Evolutionary conservation across 345 rosid genomes (phyloP).

Genomic region (Microthlaspi erraticum): DNA sequence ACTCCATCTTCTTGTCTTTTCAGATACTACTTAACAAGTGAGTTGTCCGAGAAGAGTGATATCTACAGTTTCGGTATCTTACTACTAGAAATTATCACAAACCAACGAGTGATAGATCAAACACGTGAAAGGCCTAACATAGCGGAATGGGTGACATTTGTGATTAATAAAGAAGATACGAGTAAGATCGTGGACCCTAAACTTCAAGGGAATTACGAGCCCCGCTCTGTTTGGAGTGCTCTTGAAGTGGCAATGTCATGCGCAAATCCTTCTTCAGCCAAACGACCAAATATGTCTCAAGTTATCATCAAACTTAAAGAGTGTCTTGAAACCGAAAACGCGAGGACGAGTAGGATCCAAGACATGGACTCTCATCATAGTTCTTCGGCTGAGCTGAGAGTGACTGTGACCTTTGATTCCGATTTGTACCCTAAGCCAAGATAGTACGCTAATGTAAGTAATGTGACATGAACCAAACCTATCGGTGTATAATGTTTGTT

Average conservation of each 20-base stretch:
- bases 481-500: not conserved
- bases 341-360: slow-evolving; percentile 4
- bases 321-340: slow-evolving; percentile 34
- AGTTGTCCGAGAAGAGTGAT: slow-evolving; percentile 52
- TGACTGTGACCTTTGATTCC: slow-evolving; percentile 31
- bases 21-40: slow-evolving; percentile 43
- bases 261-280: slow-evolving; percentile 27
- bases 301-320: slow-evolving; percentile 43
- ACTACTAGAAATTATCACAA: slow-evolving; percentile 55
- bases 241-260: slow-evolving; percentile 58
- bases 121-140: slow-evolving; percentile 37
- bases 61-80: slow-evolving; percentile 60
- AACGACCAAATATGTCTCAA: slow-evolving; percentile 51
- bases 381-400: slow-evolving; percentile 8
- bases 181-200: slow-evolving; percentile 49
- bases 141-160: slow-evolving; percentile 42
- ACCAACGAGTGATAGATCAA: slow-evolving; percentile 44
- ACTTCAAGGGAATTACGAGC: slow-evolving; percentile 41
- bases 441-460: slow-evolving; percentile 6
- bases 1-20: not conserved
- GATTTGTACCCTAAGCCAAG: slow-evolving; percentile 25
- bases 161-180: slow-evolving; percentile 45
- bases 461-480: not conserved
- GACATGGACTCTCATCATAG: slow-evolving; percentile 9
- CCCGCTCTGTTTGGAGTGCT: slow-evolving; percentile 46